phyloP scores from a whole-genome alignment of 2,329 filamentous ascomycete genomes.

The Aciculosporium take region DNA sequence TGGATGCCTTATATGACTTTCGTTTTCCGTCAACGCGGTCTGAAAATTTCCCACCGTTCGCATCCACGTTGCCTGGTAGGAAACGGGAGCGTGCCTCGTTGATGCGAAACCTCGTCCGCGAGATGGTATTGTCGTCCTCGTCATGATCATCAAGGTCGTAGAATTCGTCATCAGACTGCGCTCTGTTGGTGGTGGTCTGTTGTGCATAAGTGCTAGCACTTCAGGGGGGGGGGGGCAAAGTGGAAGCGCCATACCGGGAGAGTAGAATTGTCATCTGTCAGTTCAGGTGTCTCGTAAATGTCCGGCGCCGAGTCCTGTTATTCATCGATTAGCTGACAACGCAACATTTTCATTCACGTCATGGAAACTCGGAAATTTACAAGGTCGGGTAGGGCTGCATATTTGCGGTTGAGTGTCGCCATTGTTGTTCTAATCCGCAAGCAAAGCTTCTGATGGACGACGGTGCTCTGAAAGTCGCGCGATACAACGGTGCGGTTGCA shows the following conservation, averaged over 20 bases:
- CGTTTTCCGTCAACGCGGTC: slow-evolving; percentile 73
- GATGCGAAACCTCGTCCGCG: slow-evolving; percentile 60
- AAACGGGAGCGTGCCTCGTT: slow-evolving; percentile 72
- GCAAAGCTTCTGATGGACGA: neutral
- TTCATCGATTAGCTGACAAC: slow-evolving; percentile 10
- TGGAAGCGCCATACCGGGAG: slow-evolving; percentile 46
- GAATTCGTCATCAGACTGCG: slow-evolving; percentile 47
- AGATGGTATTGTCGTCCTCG: slow-evolving; percentile 50
- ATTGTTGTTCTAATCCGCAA: neutral
- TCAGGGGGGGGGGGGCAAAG: neutral
- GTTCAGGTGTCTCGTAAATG: slow-evolving; percentile 89
- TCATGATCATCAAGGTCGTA: slow-evolving; percentile 51
- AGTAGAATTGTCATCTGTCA: slow-evolving; percentile 82
- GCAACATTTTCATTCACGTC: slow-evolving; percentile 4
- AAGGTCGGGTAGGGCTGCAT: slow-evolving; percentile 66
- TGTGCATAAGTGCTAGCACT: slow-evolving; percentile 11
- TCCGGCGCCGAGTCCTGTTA: slow-evolving; percentile 76
- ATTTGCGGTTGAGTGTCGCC: slow-evolving; percentile 61
- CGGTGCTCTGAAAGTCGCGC: neutral
- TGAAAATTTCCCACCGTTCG: slow-evolving; percentile 71
- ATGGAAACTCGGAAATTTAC: slow-evolving; percentile 28
- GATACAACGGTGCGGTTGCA: neutral
- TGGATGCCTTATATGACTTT: slow-evolving; percentile 68
- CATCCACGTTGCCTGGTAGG: slow-evolving; percentile 59
- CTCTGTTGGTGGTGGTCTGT: slow-evolving; percentile 41